Percentiles rank a stretch among this genome's conserved stretches.
These are phyloP conservation scores for Glebionis coronaria DNA, from an alignment of 129 eudicot species.

Conservation along the genomic window DNA sequence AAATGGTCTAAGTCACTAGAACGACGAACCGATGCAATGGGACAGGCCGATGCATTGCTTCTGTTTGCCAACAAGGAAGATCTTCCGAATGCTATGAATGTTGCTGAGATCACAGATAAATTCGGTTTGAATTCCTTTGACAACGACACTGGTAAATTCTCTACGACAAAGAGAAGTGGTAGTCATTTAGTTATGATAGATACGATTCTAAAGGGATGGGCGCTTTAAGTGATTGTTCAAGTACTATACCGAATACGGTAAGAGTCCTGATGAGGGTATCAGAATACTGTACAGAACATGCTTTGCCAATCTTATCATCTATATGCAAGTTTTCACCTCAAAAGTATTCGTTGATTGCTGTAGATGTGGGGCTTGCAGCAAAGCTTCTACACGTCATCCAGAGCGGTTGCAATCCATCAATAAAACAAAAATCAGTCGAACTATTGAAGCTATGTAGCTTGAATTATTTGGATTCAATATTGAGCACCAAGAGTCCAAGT, in stretches of 20 bases:
- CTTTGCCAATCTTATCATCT: conserved; percentile 41
- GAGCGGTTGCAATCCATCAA: conserved; percentile 47
- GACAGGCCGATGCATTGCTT: too few species aligned
- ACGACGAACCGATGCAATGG: neutral
- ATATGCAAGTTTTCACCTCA: conserved; percentile 48
- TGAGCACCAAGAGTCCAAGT: conserved; percentile 54
- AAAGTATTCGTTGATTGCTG: conserved; percentile 42
- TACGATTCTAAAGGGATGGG: conserved; percentile 41
- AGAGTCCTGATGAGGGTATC: conserved; percentile 47
- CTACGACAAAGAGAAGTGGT: too few species aligned
- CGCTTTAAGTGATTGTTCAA: conserved; percentile 42
- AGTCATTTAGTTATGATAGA: too few species aligned
- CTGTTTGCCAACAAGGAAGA: conserved; percentile 4
- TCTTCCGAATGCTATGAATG: conserved; percentile 2
- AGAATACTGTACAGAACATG: conserved; percentile 40
- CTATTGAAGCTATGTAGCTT: conserved; percentile 53
- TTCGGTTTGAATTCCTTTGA: neutral
- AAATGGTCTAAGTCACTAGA: too few species aligned
- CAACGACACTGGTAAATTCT: conserved; percentile 5
- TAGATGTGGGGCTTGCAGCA: too few species aligned
- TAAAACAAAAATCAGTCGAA: conserved; percentile 46
- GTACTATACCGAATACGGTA: conserved; percentile 46
- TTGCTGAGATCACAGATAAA: conserved; percentile 6
- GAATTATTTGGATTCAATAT: conserved; percentile 47
- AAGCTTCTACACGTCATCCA: conserved; percentile 49